phyloP scores from a whole-genome alignment of 2,329 filamentous ascomycete genomes.

The Verticillium alfalfae region DNA sequence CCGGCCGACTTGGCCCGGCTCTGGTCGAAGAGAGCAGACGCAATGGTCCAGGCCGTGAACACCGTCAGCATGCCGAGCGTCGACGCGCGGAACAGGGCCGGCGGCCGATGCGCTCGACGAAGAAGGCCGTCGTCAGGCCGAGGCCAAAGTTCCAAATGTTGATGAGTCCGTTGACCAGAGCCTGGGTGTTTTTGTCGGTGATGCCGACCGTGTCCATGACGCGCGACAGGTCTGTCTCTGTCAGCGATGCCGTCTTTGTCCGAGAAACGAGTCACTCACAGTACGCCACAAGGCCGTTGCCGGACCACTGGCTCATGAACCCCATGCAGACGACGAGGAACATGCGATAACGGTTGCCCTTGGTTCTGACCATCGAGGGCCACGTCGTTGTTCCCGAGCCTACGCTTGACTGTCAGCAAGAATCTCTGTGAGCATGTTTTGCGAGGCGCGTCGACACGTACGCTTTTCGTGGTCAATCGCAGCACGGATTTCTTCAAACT shows the following conservation, averaged over 20 bases:
- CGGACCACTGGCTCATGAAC: constrained; percentile 34
- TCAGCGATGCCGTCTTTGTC: neutral
- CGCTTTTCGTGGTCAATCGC: constrained; percentile 33
- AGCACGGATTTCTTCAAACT: constrained; percentile 39
- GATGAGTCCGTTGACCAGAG: constrained; percentile 19
- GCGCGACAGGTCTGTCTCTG: constrained; percentile 6
- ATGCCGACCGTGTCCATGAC: constrained; percentile 15
- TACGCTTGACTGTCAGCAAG: neutral
- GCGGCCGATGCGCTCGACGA: constrained; percentile 20
- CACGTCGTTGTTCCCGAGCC: constrained; percentile 17
- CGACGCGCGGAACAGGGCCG: constrained; percentile 17
- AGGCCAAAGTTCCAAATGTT: constrained; percentile 21
- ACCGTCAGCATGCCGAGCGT: constrained; percentile 20
- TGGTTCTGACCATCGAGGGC: constrained; percentile 21
- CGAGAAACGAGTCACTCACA: constrained; percentile 8
- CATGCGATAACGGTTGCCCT: constrained; percentile 23
- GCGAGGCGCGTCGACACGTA: constrained; percentile 7
- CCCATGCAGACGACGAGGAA: constrained; percentile 36
- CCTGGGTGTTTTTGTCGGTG: constrained; percentile 17
- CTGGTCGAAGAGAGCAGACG: constrained; percentile 23
- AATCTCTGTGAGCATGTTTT: no score
- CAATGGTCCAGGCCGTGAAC: constrained; percentile 27
- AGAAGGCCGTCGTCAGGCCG: constrained; percentile 19
- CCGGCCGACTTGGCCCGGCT: constrained; percentile 20
- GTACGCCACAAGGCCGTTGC: constrained; percentile 25